Conservation (phyloP, 1,284 basidiomycete species). For the Microbotryomycetes sp. region DNA sequence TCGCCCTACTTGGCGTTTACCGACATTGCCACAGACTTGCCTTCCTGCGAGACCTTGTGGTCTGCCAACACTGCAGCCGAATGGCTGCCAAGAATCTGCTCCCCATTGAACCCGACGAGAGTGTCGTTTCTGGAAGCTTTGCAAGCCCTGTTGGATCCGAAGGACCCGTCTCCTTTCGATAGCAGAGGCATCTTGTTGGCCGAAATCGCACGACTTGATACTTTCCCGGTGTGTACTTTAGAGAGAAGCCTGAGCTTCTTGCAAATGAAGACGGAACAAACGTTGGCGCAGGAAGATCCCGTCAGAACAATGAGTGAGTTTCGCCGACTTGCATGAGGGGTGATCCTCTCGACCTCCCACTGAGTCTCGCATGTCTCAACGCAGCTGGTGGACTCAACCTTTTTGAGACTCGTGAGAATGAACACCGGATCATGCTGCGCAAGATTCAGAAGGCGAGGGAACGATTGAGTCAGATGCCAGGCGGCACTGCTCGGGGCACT, state of each 20-base stretch:
- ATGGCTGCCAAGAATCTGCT: slow-evolving; percentile 11
- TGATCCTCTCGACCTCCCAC: no score
- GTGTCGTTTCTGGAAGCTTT: slow-evolving; percentile 22
- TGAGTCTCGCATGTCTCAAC: background rate
- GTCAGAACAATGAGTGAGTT: slow-evolving; percentile 9
- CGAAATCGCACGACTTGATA: slow-evolving; percentile 13
- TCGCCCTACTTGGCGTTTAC: slow-evolving; percentile 20
- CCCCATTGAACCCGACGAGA: background rate
- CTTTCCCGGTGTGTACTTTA: slow-evolving; percentile 27
- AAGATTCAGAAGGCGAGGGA: slow-evolving; percentile 20
- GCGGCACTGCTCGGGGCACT: slow-evolving; percentile 23
- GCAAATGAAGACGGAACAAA: slow-evolving; percentile 30
- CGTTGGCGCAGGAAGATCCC: slow-evolving; percentile 22
- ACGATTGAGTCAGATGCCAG: slow-evolving; percentile 15
- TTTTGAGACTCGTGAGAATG: slow-evolving; percentile 17
- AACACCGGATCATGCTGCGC: slow-evolving; percentile 18
- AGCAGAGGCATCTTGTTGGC: slow-evolving; percentile 16
- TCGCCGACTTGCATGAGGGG: background rate
- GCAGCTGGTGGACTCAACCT: slow-evolving; percentile 18
- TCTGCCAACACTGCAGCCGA: slow-evolving; percentile 10
- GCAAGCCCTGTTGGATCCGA: slow-evolving; percentile 15
- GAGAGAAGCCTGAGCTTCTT: slow-evolving; percentile 23
- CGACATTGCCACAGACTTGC: slow-evolving; percentile 30
- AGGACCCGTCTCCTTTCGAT: slow-evolving; percentile 11
- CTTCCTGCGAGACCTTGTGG: slow-evolving; percentile 22